Base-by-base conservation (phyloP, 768 basidiomycete genomes). In the Mycena galericulata region DNA sequence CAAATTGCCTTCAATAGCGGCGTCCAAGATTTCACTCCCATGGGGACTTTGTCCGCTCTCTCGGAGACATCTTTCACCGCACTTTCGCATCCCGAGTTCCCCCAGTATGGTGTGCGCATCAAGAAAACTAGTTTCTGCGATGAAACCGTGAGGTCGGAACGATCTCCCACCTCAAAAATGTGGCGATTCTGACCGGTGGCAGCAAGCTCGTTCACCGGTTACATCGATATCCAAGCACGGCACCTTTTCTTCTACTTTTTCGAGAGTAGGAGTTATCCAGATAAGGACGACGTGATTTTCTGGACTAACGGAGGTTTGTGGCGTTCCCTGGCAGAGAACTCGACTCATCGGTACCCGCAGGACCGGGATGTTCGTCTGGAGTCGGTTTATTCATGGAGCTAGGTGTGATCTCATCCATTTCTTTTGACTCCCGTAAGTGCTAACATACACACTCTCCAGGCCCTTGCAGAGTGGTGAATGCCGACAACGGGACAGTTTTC, bases 201-300 rank as follows among this genome's bases (percentile, higher is more conserved):
- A 17, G 22, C n/a, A n/a, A 85, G 84, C 22, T 74, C 79, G 14
- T 86, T 82, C 73, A 84, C 84, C 1, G 86, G 86, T 8, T 86
- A 86, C 70, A 83, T 86, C 59, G 86, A 86, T 71, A 78, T 83
- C 50, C 76, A 84, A 58, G 84, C 83, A 11, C 79, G 84, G 24
- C 86, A 86, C 53, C 38, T 86, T 7, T 85, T 85, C 70, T 88
- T 88, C 79, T 87, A 87, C 77, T 88, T 87, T 72, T 89, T 88
- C 74, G 86, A 89, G 75, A 85, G 83, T 50, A 77, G 87, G 57
- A 80, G 74, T 36, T 76, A 86, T 62, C 85, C 86, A n/a, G 77
- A 78, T 17, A 78, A 70, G 40, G 83, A 84, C 68, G 84, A 85
- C 53, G 80, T 85, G 55, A 79, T 85, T n/a, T 80, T 85, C 70